phyloP scores from a whole-genome alignment of 495 filamentous ascomycete species.

The Podospora tetraspora region DNA sequence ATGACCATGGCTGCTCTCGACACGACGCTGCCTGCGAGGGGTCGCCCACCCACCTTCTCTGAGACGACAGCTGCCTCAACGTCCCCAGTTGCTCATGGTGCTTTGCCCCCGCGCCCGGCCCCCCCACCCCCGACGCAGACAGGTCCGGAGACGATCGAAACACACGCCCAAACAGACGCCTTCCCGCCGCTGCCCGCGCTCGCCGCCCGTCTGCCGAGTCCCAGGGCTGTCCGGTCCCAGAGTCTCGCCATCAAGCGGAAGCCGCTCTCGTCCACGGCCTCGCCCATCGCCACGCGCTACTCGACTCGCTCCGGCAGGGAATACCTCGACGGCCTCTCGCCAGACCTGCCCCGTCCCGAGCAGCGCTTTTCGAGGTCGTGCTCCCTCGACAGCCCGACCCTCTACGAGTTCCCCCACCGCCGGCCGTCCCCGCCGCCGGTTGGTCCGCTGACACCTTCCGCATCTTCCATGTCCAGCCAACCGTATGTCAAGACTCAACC shows the following conservation, averaged over 20 bases:
- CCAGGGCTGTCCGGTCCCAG: conserved; percentile 27
- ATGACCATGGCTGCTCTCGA: conserved; percentile 26
- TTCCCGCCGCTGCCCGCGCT: conserved; percentile 23
- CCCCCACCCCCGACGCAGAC: conserved; percentile 12
- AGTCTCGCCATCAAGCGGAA: conserved; percentile 47
- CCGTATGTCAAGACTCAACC: conserved; percentile 24
- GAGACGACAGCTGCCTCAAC: conserved; percentile 31
- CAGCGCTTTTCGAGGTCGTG: conserved; percentile 44
- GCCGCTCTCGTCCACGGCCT: conserved; percentile 50
- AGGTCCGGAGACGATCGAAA: conserved; percentile 17
- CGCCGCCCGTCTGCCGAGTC: conserved; percentile 23
- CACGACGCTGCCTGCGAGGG: conserved; percentile 3
- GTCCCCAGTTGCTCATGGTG: conserved; percentile 4
- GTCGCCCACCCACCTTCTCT: conserved; percentile 16
- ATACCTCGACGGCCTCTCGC: conserved; percentile 33
- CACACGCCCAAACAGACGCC: conserved; percentile 24
- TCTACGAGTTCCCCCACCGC: conserved; percentile 50
- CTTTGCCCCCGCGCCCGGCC: conserved; percentile 19
- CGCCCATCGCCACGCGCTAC: conserved; percentile 44
- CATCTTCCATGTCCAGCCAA: conserved; percentile 20
- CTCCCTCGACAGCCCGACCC: conserved; percentile 52
- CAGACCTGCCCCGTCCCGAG: conserved; percentile 38
- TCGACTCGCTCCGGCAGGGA: conserved; percentile 34
- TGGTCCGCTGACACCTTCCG: conserved; percentile 17
- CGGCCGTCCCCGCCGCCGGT: conserved; percentile 11